Evolutionary conservation across 1,139 yeast genomes (phyloP).

Genomic region (Sugiyamaella japonica): DNA sequence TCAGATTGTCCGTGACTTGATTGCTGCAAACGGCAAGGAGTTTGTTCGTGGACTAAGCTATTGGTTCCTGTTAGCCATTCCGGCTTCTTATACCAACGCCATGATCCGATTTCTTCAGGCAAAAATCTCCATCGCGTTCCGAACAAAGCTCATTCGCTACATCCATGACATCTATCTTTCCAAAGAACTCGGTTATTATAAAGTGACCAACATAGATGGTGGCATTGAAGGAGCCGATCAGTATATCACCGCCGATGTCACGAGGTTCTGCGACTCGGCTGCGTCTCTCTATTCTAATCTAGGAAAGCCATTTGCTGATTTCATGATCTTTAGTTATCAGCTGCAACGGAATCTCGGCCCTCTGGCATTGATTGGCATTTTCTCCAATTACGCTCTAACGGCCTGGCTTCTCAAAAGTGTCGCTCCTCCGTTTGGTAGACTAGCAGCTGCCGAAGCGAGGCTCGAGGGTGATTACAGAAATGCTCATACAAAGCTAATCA

Average conservation of each 20-base stretch:
- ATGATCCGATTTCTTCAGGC: slow-evolving; percentile 82
- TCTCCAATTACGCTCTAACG: slow-evolving; percentile 75
- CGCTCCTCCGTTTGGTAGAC: slow-evolving; percentile 84
- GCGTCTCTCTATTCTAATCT: slow-evolving; percentile 82
- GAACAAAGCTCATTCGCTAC: slow-evolving; percentile 81
- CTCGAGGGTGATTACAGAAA: slow-evolving; percentile 90
- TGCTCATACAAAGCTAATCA: slow-evolving; percentile 79
- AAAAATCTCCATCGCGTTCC: slow-evolving; percentile 75
- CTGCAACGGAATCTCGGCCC: slow-evolving; percentile 83
- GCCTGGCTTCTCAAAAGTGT: slow-evolving; percentile 71
- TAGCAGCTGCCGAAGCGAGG: slow-evolving; percentile 66
- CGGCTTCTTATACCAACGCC: slow-evolving; percentile 90
- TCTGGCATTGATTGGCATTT: slow-evolving; percentile 78
- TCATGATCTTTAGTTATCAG: slow-evolving; percentile 83
- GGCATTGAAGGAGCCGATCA: slow-evolving; percentile 58
- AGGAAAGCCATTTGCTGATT: slow-evolving; percentile 89
- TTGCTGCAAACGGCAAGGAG: slow-evolving; percentile 75
- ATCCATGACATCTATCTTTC: slow-evolving; percentile 89
- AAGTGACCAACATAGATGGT: slow-evolving; percentile 49
- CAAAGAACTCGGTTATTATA: slow-evolving; percentile 77
- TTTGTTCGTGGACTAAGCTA: slow-evolving; percentile 75
- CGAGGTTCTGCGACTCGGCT: slow-evolving; percentile 77
- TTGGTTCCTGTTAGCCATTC: slow-evolving; percentile 89
- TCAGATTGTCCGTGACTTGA: slow-evolving; percentile 84
- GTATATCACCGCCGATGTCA: slow-evolving; percentile 82